Evolutionary conservation across 2,329 filamentous ascomycete species (phyloP), one percentile per base, ranked within the genome.

Genomic region (Trichoderma sp.): DNA sequence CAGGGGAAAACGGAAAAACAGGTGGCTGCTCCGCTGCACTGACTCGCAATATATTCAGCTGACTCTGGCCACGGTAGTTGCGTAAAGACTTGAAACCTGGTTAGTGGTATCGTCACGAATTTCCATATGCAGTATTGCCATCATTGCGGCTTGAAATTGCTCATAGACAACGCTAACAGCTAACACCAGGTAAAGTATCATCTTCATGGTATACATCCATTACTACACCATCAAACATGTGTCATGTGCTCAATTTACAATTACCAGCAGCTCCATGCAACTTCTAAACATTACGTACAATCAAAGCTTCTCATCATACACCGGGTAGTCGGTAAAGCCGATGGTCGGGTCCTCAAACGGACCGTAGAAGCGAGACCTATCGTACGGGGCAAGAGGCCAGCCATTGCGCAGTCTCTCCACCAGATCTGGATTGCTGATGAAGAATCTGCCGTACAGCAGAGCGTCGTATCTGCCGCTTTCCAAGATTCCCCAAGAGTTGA

Each of bases 361-460:
- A 0, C 83, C 83, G 78, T 88, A 88, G 75, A 88, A 88, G 0
- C 84, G 82, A 59, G 80, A 81, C 18, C 87, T 80, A 60, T 88
- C 85, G 75, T 88, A 88, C 9, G 78, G 75, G 0, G 83, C 81
- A 38, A 88, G 79, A 1, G 85, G 82, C 35, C 82, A 78, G 0
- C 84, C 85, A 16, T 85, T 82, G 71, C 83, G 83, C 71, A 89
- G 77, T 67, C 87, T 76, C 59, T 86, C 80, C 4, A 87, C 83
- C 71, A 89, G 77, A 77, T 89, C 87, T 0, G 87, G 88, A 72
- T 87, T 88, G 64, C 85, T 87, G 6, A 86, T 84, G 72, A 88
- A 89, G 60, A 85, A 84, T 2, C 87, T 82, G 0, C 87, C 87
- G 71, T 85, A 88, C 3, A 87, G 73, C 31, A 89, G 77, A 9